Percentiles rank a stretch among this genome's conserved stretches.
Conservation (phyloP, 768 basidiomycete species). For the Tephrocybe sp. region DNA sequence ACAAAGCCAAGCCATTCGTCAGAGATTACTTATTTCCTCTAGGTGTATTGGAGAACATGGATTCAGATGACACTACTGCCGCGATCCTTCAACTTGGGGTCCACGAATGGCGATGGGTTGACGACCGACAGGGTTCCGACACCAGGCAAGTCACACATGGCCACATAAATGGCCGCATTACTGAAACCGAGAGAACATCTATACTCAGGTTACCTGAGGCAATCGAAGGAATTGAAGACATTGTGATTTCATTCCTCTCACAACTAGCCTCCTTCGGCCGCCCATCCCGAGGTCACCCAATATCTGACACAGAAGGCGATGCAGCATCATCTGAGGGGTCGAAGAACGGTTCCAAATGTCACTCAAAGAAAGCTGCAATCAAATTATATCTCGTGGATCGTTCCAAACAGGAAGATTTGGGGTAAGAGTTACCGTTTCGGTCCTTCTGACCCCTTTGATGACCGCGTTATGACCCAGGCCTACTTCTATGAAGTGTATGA, state of each 20-base stretch:
- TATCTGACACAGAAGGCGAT: conserved; percentile 3
- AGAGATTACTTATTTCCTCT: too few species aligned
- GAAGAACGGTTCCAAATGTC: conserved; percentile 1
- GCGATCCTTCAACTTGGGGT: too few species aligned
- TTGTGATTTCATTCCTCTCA: conserved; percentile 34
- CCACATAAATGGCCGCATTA: neutral
- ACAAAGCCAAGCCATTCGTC: too few species aligned
- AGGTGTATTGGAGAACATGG: too few species aligned
- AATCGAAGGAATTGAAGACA: conserved; percentile 30
- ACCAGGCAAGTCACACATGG: conserved; percentile 1
- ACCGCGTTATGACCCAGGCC: conserved; percentile 10
- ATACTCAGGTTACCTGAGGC: conserved; percentile 15
- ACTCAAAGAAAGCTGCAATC: conserved; percentile 25
- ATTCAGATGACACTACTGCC: too few species aligned
- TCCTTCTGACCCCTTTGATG: neutral
- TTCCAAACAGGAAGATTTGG: conserved; percentile 23
- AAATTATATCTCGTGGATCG: conserved; percentile 35
- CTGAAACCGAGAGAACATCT: neutral
- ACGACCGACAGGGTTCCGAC: neutral
- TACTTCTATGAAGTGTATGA: conserved; percentile 22
- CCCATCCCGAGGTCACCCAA: conserved; percentile 5
- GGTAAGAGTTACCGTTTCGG: conserved; percentile 16
- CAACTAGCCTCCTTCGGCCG: conserved; percentile 29
- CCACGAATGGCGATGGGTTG: neutral
- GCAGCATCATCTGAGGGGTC: conserved; percentile 14